Conservation (phyloP, 306 rosid species). For the Cicer judaicum region DNA sequence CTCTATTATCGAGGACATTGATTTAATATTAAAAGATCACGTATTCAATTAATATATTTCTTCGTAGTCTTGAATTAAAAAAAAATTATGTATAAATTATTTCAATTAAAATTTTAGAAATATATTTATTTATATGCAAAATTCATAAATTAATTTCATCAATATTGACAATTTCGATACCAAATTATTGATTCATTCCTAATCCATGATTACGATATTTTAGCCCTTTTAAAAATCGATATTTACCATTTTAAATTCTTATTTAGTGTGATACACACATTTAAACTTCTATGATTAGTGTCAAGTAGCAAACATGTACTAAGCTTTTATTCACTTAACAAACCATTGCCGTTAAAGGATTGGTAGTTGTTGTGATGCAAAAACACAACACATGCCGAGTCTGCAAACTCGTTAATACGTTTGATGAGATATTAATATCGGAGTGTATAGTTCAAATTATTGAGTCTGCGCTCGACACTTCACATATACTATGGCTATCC, state of each 20-base stretch:
- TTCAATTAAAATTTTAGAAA: too few relatives aligned
- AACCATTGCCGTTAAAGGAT: conserved; percentile 10
- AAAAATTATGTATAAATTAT: too few relatives aligned
- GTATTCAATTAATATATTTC: too few relatives aligned
- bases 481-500: not conserved
- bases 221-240: too few relatives aligned
- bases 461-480: not conserved
- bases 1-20: too few relatives aligned
- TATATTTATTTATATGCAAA: too few relatives aligned
- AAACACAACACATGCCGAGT: conserved; percentile 12
- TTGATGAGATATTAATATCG: not conserved
- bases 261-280: not conserved
- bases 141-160: too few relatives aligned
- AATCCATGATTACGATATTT: too few relatives aligned
- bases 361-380: conserved; percentile 13
- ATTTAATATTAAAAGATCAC: too few relatives aligned
- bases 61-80: too few relatives aligned
- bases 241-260: not conserved
- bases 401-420: conserved; percentile 10
- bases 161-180: too few relatives aligned
- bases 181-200: too few relatives aligned
- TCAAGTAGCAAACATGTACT: conserved; percentile 14
- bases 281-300: not conserved
- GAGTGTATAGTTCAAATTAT: not conserved
- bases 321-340: not conserved